Conservation (phyloP, 2,329 filamentous ascomycete genomes). For the Stromatinia cepivora region DNA sequence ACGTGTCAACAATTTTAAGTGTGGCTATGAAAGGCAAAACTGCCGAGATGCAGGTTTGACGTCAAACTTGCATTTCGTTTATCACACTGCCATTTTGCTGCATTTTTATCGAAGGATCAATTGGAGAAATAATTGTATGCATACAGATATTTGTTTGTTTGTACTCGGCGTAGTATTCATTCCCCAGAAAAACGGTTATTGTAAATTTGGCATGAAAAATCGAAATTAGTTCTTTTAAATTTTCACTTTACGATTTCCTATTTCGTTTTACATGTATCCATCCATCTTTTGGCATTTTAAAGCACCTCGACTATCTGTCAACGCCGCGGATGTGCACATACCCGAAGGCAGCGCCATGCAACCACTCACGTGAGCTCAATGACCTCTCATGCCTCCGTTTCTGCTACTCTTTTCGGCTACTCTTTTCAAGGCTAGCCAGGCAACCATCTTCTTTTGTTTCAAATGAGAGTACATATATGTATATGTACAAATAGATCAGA, state of each 20-base stretch:
- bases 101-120: not conserved
- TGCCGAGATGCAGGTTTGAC: conserved; percentile 13
- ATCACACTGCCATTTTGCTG: not conserved
- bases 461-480: too few relatives aligned
- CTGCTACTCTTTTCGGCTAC: too few relatives aligned
- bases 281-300: not conserved
- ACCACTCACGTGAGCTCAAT: too few relatives aligned
- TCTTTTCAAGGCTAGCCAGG: too few relatives aligned
- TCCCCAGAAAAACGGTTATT: not conserved
- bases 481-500: too few relatives aligned
- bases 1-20: not conserved
- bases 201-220: not conserved
- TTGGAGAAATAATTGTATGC: not conserved
- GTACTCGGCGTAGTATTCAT: not conserved
- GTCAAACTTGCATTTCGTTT: not conserved
- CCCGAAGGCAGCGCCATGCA: not conserved
- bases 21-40: not conserved
- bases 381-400: too few relatives aligned
- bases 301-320: not conserved
- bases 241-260: not conserved
- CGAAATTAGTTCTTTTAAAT: not conserved
- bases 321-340: not conserved
- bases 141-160: not conserved
- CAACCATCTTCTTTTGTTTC: too few relatives aligned
- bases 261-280: not conserved